A percentile compares a stretch with the other conserved stretches of the same genome.
Evolutionary conservation across 2,329 filamentous ascomycete species (phyloP).

Genomic region (Rachicladosporium sp.): DNA sequence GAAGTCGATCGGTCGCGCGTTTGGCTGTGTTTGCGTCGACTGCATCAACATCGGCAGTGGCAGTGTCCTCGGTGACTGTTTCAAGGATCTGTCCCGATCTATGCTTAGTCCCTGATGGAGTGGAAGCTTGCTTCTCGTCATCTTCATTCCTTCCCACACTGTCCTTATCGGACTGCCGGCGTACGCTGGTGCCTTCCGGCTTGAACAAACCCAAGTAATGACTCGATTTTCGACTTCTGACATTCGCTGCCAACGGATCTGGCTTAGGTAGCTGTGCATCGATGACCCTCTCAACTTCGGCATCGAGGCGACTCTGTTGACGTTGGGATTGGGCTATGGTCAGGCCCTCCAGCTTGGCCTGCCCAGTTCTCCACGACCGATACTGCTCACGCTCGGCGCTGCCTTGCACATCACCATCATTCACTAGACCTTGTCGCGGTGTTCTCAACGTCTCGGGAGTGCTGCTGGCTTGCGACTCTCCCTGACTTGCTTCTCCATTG

Average conservation of each 20-base stretch:
- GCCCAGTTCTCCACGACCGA: slow-evolving; percentile 37
- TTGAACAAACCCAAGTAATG: slow-evolving; percentile 54
- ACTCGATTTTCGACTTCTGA: slow-evolving; percentile 52
- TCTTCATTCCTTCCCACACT: slow-evolving; percentile 22
- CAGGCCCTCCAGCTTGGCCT: slow-evolving; percentile 29
- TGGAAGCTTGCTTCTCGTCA: slow-evolving; percentile 2
- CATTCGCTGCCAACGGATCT: slow-evolving; percentile 39
- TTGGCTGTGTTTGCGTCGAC: too few relatives aligned
- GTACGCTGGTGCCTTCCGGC: slow-evolving; percentile 20
- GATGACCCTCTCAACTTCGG: slow-evolving; percentile 47
- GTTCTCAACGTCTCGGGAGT: slow-evolving; percentile 1
- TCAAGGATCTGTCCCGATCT: too few relatives aligned
- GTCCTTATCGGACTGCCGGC: slow-evolving; percentile 39
- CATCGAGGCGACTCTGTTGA: slow-evolving; percentile 18
- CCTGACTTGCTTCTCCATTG: not conserved
- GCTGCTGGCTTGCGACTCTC: not conserved
- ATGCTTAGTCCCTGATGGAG: too few relatives aligned
- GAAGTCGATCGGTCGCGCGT: slow-evolving; percentile 25
- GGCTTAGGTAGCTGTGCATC: slow-evolving; percentile 49
- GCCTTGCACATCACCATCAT: slow-evolving; percentile 8
- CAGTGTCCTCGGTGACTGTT: too few relatives aligned
- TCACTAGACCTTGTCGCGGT: slow-evolving; percentile 1
- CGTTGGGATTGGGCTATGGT: slow-evolving; percentile 26
- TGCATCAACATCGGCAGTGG: too few relatives aligned
- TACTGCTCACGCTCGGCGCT: slow-evolving; percentile 34